Base-by-base conservation (phyloP, 2,329 filamentous ascomycete genomes). In the Phyllosticta capitalensis region DNA sequence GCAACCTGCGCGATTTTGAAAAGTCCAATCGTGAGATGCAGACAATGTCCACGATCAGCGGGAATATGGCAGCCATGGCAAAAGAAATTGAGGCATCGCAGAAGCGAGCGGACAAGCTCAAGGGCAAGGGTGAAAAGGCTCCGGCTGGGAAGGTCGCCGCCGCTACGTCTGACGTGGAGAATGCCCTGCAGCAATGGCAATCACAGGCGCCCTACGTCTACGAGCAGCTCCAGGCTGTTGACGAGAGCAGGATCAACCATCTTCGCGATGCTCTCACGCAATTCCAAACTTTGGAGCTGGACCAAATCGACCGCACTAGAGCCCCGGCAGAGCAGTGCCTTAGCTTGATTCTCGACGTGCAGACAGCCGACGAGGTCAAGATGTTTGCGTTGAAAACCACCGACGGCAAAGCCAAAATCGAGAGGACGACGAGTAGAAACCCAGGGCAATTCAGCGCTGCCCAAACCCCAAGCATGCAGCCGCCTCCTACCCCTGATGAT, bases 191-290 rank as follows among this genome's bases (percentile, higher is more conserved):
- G 64, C 88, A 95, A 70, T 99, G 94, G 94, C 87, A 96, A 59
- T 91, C 90, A 0, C 91, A 96, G 72, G 90, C 94, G 14, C 94
- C 94, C 1, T 97, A 90, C 73, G 88, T 96, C 62, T 96, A 95
- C 69, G 94, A 99, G 74, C 88, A 87, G 62, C 82, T 99, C 24
- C 94, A 99, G 72, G 87, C 89, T 5, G 78, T 95, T 30, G 94
- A 99, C 69, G 94, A 99, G 76, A 86, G 83, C 66, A 85, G 94
- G 59, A 79, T 95, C 65, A 96, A 96, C 72, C 88, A 95, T 68
- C 79, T 99, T 61, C 88, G 92, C 63, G 92, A 97, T 73, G 83
- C 89, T 49, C 81, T 99, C 62, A 97, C 94, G 0, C 92, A 96
- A 68, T 88, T 92, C 67, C 87, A 95, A 73, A 99, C 94, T 0